Percentiles rank a stretch among this genome's conserved stretches.
phyloP scores from a whole-genome alignment of 1,284 basidiomycete genomes.

The Malassezia furfur region DNA sequence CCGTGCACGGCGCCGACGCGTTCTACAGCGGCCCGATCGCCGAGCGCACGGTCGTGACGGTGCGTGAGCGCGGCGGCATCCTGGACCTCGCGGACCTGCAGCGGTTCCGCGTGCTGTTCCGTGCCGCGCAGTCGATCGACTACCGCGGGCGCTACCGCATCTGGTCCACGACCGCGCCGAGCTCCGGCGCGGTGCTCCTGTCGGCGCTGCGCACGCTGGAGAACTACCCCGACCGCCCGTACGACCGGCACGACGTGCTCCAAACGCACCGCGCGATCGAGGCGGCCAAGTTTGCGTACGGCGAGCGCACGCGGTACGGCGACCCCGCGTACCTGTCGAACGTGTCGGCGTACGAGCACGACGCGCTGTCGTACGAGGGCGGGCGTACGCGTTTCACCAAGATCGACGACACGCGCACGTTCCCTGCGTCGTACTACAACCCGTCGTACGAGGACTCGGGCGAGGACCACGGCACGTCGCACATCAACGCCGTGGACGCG shows the following conservation, averaged over 20 bases:
- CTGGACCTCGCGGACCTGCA: conserved; percentile 63
- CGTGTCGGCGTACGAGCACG: conserved; percentile 46
- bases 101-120: conserved; percentile 56
- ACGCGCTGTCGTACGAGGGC: conserved; percentile 39
- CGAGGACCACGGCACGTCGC: conserved; percentile 49
- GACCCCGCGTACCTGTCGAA: conserved; percentile 50
- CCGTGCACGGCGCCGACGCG: conserved; percentile 28
- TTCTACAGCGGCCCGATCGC: conserved; percentile 62
- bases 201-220: conserved; percentile 43
- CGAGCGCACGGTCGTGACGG: conserved; percentile 61
- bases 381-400: conserved; percentile 36
- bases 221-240: conserved; percentile 24
- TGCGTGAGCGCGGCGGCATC: conserved; percentile 62
- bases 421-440: conserved; percentile 45
- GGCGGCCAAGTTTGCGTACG: conserved; percentile 50
- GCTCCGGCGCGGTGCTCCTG: conserved; percentile 43
- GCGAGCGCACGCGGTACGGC: conserved; percentile 49
- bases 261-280: conserved; percentile 50
- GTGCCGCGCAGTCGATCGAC: conserved; percentile 56
- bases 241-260: conserved; percentile 22
- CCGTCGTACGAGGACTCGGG: conserved; percentile 42
- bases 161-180: conserved; percentile 61
- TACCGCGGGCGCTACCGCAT: conserved; percentile 65
- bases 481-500: conserved; percentile 48
- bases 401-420: conserved; percentile 39